Conservation (phyloP, 148 eudicot genomes). For the Rhododendron ferrugineum region DNA sequence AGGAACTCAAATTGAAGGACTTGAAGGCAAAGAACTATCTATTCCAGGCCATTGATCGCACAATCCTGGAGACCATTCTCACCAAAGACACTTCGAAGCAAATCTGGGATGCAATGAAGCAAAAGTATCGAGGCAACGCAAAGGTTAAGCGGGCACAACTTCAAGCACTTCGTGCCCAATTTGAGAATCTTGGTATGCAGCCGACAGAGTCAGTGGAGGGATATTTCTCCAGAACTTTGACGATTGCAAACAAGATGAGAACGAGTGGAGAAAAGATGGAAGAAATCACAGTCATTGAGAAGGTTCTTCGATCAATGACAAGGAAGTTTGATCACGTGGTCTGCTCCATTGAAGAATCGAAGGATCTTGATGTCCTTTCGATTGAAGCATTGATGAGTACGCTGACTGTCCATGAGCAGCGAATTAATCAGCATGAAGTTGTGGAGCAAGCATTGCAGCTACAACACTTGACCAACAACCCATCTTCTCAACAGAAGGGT, state of each 20-base stretch:
- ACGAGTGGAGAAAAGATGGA: not conserved
- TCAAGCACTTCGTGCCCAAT: not conserved
- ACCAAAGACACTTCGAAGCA: not conserved
- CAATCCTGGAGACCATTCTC: not conserved
- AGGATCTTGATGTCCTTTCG: slow-evolving; percentile 1
- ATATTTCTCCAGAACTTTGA: not conserved
- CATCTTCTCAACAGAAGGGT: not conserved
- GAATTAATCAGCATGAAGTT: not conserved
- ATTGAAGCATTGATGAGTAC: not conserved
- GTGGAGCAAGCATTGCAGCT: not conserved
- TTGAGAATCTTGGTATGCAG: no score
- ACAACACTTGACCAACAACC: not conserved
- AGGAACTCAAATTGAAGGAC: not conserved
- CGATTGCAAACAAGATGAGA: not conserved
- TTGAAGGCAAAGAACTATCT: not conserved
- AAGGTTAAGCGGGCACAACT: not conserved
- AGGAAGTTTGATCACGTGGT: not conserved
- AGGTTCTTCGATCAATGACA: slow-evolving; percentile 2
- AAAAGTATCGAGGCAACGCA: not conserved
- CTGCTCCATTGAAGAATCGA: not conserved
- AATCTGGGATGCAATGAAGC: not conserved
- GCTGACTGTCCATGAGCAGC: not conserved
- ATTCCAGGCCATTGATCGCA: not conserved
- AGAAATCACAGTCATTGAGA: not conserved
- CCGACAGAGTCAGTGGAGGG: not conserved